Evolutionary conservation across 2,329 filamentous ascomycete genomes (phyloP).

Genomic region (Aspergillus texensis): DNA sequence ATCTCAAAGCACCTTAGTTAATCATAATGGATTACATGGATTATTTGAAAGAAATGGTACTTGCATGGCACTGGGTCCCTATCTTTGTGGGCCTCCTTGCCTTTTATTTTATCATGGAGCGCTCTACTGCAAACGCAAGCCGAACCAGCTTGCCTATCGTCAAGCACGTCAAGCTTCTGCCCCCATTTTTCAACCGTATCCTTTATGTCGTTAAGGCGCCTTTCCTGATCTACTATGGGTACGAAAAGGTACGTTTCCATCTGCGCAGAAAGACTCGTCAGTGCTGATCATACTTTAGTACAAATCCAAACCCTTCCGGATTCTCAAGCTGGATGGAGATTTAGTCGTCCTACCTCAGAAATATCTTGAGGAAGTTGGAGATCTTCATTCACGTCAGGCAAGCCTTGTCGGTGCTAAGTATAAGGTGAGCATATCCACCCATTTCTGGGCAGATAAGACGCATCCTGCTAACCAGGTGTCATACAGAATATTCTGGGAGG

Average conservation of each 20-base stretch:
- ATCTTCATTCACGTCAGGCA: slow-evolving; percentile 20
- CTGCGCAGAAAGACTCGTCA: not conserved
- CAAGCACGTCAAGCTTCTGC: slow-evolving; percentile 23
- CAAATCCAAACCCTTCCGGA: slow-evolving; percentile 28
- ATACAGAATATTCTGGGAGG: slow-evolving; percentile 31
- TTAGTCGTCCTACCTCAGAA: slow-evolving; percentile 30
- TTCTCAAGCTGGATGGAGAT: slow-evolving; percentile 34
- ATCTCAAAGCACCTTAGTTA: not conserved
- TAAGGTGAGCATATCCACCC: slow-evolving; percentile 19
- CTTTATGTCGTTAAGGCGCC: slow-evolving; percentile 27
- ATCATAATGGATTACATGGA: not conserved
- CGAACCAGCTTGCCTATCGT: slow-evolving; percentile 25
- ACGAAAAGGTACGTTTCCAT: slow-evolving; percentile 23
- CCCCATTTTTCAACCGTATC: slow-evolving; percentile 29
- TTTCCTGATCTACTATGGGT: slow-evolving; percentile 29
- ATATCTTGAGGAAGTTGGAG: slow-evolving; percentile 29
- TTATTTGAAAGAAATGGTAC: not conserved
- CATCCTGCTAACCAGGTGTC: not conserved
- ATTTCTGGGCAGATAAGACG: not conserved
- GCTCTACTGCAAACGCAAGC: not conserved
- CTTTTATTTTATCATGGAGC: not conserved
- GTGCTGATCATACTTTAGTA: slow-evolving; percentile 22
- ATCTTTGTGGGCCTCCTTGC: not conserved
- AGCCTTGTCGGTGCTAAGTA: slow-evolving; percentile 33
- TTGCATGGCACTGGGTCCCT: not conserved